phyloP scores from a whole-genome alignment of 129 eudicot species.

The Ambrosia trifida region DNA sequence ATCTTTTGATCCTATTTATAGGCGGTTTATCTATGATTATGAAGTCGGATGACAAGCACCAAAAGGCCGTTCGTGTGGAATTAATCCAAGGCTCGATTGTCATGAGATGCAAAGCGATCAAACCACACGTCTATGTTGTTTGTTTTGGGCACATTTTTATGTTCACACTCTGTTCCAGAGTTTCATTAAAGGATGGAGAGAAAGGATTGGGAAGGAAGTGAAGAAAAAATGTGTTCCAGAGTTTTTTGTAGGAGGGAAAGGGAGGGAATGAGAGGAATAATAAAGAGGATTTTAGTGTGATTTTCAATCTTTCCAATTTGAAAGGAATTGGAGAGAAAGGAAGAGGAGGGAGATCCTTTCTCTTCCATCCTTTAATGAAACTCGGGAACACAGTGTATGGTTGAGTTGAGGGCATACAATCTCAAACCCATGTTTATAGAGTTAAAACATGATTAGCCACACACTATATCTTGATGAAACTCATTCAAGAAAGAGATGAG shows the following conservation, averaged over 20 bases:
- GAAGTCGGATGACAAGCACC: not conserved
- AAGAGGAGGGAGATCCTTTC: too few relatives aligned
- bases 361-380: too few relatives aligned
- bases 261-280: too few relatives aligned
- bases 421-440: slow-evolving; percentile 1
- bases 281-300: too few relatives aligned
- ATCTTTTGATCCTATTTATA: not conserved
- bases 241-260: too few relatives aligned
- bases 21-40: not conserved
- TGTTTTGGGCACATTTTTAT: not conserved
- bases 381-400: not conserved
- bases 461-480: not conserved
- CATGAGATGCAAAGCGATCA: not conserved
- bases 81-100: not conserved
- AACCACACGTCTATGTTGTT: not conserved
- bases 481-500: slow-evolving; percentile 3
- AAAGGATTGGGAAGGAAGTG: too few relatives aligned
- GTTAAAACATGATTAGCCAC: slow-evolving; percentile 11
- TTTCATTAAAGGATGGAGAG: too few relatives aligned
- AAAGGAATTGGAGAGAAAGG: too few relatives aligned
- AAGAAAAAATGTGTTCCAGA: too few relatives aligned
- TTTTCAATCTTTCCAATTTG: too few relatives aligned
- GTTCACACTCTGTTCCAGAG: too few relatives aligned
- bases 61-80: too few relatives aligned
- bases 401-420: not conserved